These are phyloP conservation scores for Colletotrichum plurivorum DNA, from an alignment of 2,329 filamentous ascomycete genomes.

Conservation along the genomic window DNA sequence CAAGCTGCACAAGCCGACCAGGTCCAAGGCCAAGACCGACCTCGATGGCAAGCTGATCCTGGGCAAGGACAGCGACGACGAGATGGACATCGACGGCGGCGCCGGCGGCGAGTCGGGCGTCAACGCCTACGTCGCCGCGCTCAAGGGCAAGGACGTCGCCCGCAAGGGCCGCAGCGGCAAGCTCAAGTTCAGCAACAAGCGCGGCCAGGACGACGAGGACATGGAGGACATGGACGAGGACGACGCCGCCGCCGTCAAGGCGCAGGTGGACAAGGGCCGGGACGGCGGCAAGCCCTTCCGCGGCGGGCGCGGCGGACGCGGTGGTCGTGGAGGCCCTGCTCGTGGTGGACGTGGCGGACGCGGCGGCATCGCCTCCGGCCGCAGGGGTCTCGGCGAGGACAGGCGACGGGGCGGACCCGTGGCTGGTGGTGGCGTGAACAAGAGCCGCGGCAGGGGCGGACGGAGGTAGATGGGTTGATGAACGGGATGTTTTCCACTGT, in stretches of 20 bases:
- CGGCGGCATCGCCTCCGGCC: slow-evolving; percentile 61
- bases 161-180: slow-evolving; percentile 76
- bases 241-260: slow-evolving; percentile 67
- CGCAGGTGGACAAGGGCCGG: slow-evolving; percentile 55
- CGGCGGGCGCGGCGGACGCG: slow-evolving; percentile 50
- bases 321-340: slow-evolving; percentile 41
- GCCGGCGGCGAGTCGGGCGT: slow-evolving; percentile 68
- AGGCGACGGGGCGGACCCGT: slow-evolving; percentile 55
- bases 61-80: slow-evolving; percentile 69
- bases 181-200: slow-evolving; percentile 80
- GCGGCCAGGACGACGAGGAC: slow-evolving; percentile 61
- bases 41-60: slow-evolving; percentile 87
- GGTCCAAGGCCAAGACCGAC: slow-evolving; percentile 78
- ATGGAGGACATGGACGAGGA: slow-evolving; percentile 69
- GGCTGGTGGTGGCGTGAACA: slow-evolving; percentile 34
- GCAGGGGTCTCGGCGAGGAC: slow-evolving; percentile 65
- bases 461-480: slow-evolving; percentile 34
- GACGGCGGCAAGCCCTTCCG: slow-evolving; percentile 48
- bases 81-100: slow-evolving; percentile 76
- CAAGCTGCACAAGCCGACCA: slow-evolving; percentile 71
- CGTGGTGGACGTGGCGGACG: slow-evolving; percentile 49
- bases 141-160: slow-evolving; percentile 77
- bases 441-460: slow-evolving; percentile 31
- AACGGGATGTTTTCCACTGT: background rate
- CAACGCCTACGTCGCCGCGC: slow-evolving; percentile 77